A percentile compares a stretch with the other conserved stretches of the same genome.
Evolutionary conservation across 1,139 yeast species (phyloP).

Genomic region (Geotrichum phurueaensis): DNA sequence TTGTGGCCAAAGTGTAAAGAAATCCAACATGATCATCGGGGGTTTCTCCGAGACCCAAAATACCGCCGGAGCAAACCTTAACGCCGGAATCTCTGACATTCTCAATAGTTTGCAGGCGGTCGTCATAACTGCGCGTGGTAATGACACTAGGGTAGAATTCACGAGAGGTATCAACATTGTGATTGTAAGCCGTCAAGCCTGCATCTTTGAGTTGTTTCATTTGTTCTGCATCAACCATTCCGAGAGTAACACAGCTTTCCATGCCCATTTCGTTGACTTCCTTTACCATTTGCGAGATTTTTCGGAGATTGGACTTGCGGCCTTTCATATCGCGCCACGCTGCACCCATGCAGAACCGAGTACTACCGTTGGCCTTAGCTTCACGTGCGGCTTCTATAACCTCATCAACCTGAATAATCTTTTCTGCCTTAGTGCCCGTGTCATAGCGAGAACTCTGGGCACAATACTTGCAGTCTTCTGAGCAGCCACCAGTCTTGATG

Average conservation of each 20-base stretch:
- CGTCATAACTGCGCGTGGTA: slow-evolving; percentile 64
- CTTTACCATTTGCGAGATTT: slow-evolving; percentile 59
- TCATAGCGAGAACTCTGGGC: slow-evolving; percentile 65
- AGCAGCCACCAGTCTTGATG: slow-evolving; percentile 75
- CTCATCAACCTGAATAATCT: slow-evolving; percentile 52
- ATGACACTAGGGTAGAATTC: slow-evolving; percentile 70
- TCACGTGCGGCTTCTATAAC: slow-evolving; percentile 58
- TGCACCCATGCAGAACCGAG: slow-evolving; percentile 81
- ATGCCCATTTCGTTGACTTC: slow-evolving; percentile 59
- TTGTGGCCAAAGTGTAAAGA: slow-evolving; percentile 58
- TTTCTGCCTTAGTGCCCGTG: slow-evolving; percentile 66
- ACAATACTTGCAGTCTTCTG: slow-evolving; percentile 78
- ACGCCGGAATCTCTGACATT: slow-evolving; percentile 63
- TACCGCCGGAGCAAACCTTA: slow-evolving; percentile 74
- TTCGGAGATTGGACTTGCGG: slow-evolving; percentile 59
- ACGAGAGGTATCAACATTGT: slow-evolving; percentile 72
- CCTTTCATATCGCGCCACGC: slow-evolving; percentile 88
- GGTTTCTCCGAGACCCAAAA: slow-evolving; percentile 72
- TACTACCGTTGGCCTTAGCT: slow-evolving; percentile 66
- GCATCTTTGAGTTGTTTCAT: slow-evolving; percentile 54
- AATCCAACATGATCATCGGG: slow-evolving; percentile 66
- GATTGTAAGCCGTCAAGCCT: slow-evolving; percentile 77
- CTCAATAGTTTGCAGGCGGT: slow-evolving; percentile 57
- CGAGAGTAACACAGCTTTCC: slow-evolving; percentile 77
- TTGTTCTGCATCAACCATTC: slow-evolving; percentile 65